Evolutionary conservation across 768 basidiomycete genomes (phyloP), one percentile per base, ranked within the genome.

Genomic region (Chalciporus sphaerocephalus): DNA sequence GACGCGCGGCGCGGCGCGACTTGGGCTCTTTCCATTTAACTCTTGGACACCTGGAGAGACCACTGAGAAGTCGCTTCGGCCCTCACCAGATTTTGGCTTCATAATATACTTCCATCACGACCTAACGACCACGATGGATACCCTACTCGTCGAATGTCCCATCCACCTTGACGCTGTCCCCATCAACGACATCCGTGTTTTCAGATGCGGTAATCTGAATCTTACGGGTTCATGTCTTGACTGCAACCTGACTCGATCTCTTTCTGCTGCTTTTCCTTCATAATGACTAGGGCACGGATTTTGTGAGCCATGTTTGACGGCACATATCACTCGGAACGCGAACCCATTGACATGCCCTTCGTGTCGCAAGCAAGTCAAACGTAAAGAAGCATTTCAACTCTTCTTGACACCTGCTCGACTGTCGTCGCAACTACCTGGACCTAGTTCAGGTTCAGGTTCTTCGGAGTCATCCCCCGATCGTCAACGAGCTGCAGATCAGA

Each of bases 121-220:
- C 30, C 15, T 25, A 12, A 36, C 33, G 17, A 34, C 37, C 38
- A 59, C 32, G 18, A 48, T 59, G 53, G 51, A 47, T 18, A 52
- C 60, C 35, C 22, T 64, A 6, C 33, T 60, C 11, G 51, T 64
- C 38, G 65, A 66, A 24, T 64, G 63, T 21, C 62, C 65, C 8
- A 64, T 64, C n/a, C 63, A 64, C 25, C 58, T 64, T 4, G 63
- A 60, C 6, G 51, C 54, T 0, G 62, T 64, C 5, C 41, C 54
- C 28, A 53, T 64, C 42, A 58, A 52, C 10, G 53, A 66, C 4
- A 48, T 65, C 35, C 54, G 57, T 40, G 53, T 57, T 7, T 62
- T 66, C 51, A 65, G 44, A 53, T 65, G 63, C 44, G 63, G 63
- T 65, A 57, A 38, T 28, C 38, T 21, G 22, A 38, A 16, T 33